Evolutionary conservation across 768 basidiomycete genomes (phyloP), one percentile per base, ranked within the genome.

Genomic region (Tricholoma terreum): DNA sequence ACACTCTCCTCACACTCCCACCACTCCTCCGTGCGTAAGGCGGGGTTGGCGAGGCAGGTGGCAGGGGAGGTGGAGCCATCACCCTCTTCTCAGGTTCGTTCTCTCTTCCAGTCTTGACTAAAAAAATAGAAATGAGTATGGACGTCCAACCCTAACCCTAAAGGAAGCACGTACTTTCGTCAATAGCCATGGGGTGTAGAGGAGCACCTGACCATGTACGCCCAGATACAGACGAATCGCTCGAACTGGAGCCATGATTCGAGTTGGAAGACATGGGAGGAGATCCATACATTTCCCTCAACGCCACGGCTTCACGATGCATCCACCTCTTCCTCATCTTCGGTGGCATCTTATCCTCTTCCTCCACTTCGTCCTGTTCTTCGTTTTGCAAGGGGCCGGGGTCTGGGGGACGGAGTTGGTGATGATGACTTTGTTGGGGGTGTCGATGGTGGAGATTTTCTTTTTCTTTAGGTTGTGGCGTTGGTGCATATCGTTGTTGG

Each of bases 281-380:
- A 30, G 52, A 21, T 11, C 52, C 53, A 22, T 57, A 59, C 48
- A 35, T 22, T 49, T 64, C 63, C 50, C 60, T 68, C 55, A 69
- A 50, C 35, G 65, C 62, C 56, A 73, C 67, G 12, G 63, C 48
- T 54, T 67, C 69, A 0, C 63, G 58, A 27, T 72, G 73, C 42
- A 75, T 77, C 77, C 77, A 78, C 49, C 67, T 61, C 55, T 84
- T 88, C 36, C 86, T 75, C 80, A 88, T 80, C 69, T 84, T 84
- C 3, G 86, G 85, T 5, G 86, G 86, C 62, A 87, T 75, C 50
- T 69, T 71, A 10, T 77, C 76, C 54, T 78, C 75, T 36, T 55
- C 53, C 27, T 55, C 60, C 34, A 52, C 51, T n/a, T 31, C 36
- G n/a, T 40, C 33, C 24, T 12, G n/a, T 8, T 50, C 33, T 27